Evolutionary conservation across 169 alveolate genomes (phyloP).

Genomic region (Prorocentrum cordatum): DNA sequence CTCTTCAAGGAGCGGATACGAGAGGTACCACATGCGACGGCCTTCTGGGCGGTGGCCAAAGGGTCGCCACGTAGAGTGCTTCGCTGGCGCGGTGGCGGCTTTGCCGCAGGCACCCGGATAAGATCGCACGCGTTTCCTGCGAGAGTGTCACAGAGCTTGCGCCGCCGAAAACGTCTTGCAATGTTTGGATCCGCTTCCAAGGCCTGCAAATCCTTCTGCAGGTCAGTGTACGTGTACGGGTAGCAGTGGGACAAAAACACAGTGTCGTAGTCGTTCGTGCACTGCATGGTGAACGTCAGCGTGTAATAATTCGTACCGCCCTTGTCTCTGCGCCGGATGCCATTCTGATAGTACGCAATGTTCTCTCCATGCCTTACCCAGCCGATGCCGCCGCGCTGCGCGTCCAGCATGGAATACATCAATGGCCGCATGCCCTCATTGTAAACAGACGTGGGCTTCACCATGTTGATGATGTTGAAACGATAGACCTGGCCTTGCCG

Average conservation of each 20-base stretch:
- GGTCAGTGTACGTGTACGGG: constrained; percentile 81
- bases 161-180: constrained; percentile 36
- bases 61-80: too few relatives aligned
- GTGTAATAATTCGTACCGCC: constrained; percentile 70
- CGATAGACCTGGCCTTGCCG: constrained; percentile 17
- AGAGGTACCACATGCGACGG: too few relatives aligned
- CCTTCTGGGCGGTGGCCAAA: too few relatives aligned
- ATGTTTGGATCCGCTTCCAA: constrained; percentile 72
- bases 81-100: too few relatives aligned
- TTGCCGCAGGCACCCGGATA: too few relatives aligned
- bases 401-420: constrained; percentile 71
- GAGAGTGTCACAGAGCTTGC: constrained; percentile 79
- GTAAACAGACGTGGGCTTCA: constrained; percentile 78
- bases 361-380: constrained; percentile 71
- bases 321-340: constrained; percentile 3
- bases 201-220: constrained; percentile 65
- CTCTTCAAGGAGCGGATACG: too few relatives aligned
- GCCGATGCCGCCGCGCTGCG: constrained; percentile 72
- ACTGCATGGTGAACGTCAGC: constrained; percentile 79
- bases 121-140: constrained; percentile 83
- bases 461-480: constrained; percentile 75
- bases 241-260: constrained; percentile 80
- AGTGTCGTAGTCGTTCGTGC: constrained; percentile 74
- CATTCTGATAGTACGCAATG: constrained; percentile 59
- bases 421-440: constrained; percentile 81